Evolutionary conservation across 768 basidiomycete species (phyloP).

Genomic region (Suillus decipiens): DNA sequence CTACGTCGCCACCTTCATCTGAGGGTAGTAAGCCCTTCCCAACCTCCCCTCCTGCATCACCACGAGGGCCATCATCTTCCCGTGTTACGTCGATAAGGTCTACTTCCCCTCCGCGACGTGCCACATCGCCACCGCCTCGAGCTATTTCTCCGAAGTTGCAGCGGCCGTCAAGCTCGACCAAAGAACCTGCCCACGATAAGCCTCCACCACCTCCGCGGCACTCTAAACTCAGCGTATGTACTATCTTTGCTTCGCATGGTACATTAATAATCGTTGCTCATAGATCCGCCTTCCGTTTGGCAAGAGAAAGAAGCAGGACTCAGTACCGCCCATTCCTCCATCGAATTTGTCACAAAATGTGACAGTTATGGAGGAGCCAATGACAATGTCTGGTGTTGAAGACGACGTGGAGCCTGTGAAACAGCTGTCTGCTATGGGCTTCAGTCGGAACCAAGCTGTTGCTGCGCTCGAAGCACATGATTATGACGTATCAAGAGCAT

Average conservation of each 20-base stretch:
- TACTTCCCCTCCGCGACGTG: conserved; percentile 44
- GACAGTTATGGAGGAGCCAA: conserved; percentile 48
- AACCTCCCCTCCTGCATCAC: conserved; percentile 43
- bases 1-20: conserved; percentile 19
- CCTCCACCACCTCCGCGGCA: conserved; percentile 55
- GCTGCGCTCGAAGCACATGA: conserved; percentile 81
- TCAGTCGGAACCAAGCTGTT: conserved; percentile 79
- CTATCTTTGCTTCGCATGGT: conserved; percentile 3
- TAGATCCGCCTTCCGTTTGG: conserved; percentile 82
- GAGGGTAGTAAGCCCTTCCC: conserved; percentile 36
- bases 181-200: conserved; percentile 55
- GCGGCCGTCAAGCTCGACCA: conserved; percentile 57
- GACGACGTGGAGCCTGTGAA: conserved; percentile 79
- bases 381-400: conserved; percentile 53
- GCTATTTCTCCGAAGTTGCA: conserved; percentile 52
- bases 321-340: conserved; percentile 44
- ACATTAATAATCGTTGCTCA: conserved; percentile 15
- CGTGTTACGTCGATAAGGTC: conserved; percentile 34
- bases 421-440: conserved; percentile 88
- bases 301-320: conserved; percentile 68
- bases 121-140: conserved; percentile 52
- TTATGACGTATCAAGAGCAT: conserved; percentile 78
- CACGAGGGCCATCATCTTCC: conserved; percentile 35
- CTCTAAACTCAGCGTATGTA: conserved; percentile 77
- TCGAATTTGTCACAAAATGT: conserved; percentile 36